Base-by-base conservation (phyloP, 805 yeast genomes). In the Lipomyces sp. region DNA sequence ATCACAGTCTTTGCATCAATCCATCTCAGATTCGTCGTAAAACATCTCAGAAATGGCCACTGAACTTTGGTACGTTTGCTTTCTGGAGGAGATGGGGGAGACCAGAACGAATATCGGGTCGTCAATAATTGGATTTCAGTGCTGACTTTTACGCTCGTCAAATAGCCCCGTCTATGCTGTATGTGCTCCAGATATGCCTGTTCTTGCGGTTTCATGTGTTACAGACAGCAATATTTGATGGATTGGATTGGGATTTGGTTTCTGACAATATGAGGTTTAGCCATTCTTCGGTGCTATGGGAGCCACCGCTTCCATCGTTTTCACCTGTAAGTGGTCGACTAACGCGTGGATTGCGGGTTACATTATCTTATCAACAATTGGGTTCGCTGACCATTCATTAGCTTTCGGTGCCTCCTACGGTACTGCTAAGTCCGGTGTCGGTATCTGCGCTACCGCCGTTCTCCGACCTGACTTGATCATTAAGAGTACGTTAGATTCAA, bases 271-370 rank as follows among this genome's bases (percentile, higher is more conserved):
- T 65, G 35, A 24, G 77, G 78, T 73, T 51, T 82, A 86, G 80
- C 99, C 99, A 79, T 95, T 95, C 86, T 95, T 95, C 81, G 99
- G 99, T 77, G 94, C 98, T 74, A 91, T 95, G 78, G 99, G 99
- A 79, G 96, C 99, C 86, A 97, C 99, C 66, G 92, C 98, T 63
- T 98, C 99, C 80, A 95, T 95, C 78, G 92, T 96, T 77, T 95
- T 95, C 87, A 93, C 99, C 80, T 92, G 97, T 70, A 39, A 42
- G 75, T 42, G 18, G 7, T 15, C 8, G n/a, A 42, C n/a, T 15
- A n/a, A 42, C n/a, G 15, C 24, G 18, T 42, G 48, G 48, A 42
- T 42, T 42, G 7, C n/a, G 48, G 24, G 15, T 42, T 24, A n/a
- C 24, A 4, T 42, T 15, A 24, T 42, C 18, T 7, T 42, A 15